Conservation (phyloP, 2,329 filamentous ascomycete genomes). For the Penicillium sp. region DNA sequence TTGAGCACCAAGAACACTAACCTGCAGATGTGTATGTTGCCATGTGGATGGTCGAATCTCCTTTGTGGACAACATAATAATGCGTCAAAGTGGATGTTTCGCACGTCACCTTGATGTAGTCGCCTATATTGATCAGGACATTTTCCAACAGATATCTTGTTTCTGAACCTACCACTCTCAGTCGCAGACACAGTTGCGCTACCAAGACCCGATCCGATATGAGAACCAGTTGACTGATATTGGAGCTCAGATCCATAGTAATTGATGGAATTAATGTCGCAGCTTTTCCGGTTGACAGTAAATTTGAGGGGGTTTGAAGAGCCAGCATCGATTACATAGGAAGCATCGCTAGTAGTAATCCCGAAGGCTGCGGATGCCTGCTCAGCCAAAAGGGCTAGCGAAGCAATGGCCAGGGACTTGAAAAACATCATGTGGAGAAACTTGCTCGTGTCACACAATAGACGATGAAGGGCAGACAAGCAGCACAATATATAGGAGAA, state of each 20-base stretch:
- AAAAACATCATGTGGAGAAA: slow-evolving; percentile 16
- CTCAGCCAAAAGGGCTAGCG: slow-evolving; percentile 21
- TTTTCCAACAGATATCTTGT: background rate
- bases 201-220: slow-evolving; percentile 60
- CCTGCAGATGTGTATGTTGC: slow-evolving; percentile 59
- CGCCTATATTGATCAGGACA: slow-evolving; percentile 18
- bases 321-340: slow-evolving; percentile 50
- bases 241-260: slow-evolving; percentile 61
- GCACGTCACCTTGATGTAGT: slow-evolving; percentile 62
- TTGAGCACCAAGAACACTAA: slow-evolving; percentile 15
- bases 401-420: slow-evolving; percentile 16
- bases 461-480: background rate
- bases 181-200: slow-evolving; percentile 54
- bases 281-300: slow-evolving; percentile 53
- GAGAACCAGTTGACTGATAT: slow-evolving; percentile 51
- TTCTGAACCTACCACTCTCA: slow-evolving; percentile 32
- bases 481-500: background rate
- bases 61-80: slow-evolving; percentile 60
- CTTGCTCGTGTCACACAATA: background rate
- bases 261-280: slow-evolving; percentile 63
- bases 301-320: slow-evolving; percentile 52
- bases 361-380: slow-evolving; percentile 30
- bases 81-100: slow-evolving; percentile 60
- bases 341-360: slow-evolving; percentile 20
- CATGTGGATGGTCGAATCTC: slow-evolving; percentile 61